Evolutionary conservation across 2,329 filamentous ascomycete genomes (phyloP), one percentile per base, ranked within the genome.

Genomic region (Lachnellula cervina): DNA sequence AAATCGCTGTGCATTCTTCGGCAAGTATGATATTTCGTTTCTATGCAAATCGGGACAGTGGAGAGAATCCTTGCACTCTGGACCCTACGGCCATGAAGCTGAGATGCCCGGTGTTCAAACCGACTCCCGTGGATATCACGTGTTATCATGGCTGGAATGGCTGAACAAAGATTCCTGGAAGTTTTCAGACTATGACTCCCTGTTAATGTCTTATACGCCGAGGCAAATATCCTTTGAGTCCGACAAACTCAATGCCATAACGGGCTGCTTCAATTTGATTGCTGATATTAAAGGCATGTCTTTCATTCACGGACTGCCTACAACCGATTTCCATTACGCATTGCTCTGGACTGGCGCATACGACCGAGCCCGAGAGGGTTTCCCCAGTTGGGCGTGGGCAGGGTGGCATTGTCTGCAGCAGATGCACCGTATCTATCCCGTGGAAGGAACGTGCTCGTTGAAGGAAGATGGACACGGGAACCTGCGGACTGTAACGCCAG

Each of bases 241-340:
- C 5, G 50, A 52, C 40, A 52, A 46, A 47, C 28, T 52, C n/a
- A 46, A 47, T 23, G 50, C 50, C 38, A 47, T 52, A 21, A 25
- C 38, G 0, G 50, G 50, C n/a, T 52, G 50, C 42, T 38, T 52
- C 38, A 52, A 52, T 37, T 19, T 46, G 9, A 45, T 52, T 32
- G 38, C 50, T 5, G 19, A 46, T 14, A 32, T n/a, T 3, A 46
- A 47, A 37, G 50, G 50, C 4, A n/a, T 28, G 5, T 14, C 16
- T 14, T 52, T 52, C 40, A 16, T 52, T 21, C 17, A 47, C n/a
- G 50, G 50, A 34, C 23, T 52, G 6, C 50, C 50, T 16, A n/a
- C 43, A 17, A 46, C 19, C n/a, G 50, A 52, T 37, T 52, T 52
- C 17, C 50, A 52, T 28, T 52, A 52, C 28, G 50, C 50, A n/a